Conservation (phyloP, 192 early-diverging fungal genomes). For the Phlyctochytrium planicorne region DNA sequence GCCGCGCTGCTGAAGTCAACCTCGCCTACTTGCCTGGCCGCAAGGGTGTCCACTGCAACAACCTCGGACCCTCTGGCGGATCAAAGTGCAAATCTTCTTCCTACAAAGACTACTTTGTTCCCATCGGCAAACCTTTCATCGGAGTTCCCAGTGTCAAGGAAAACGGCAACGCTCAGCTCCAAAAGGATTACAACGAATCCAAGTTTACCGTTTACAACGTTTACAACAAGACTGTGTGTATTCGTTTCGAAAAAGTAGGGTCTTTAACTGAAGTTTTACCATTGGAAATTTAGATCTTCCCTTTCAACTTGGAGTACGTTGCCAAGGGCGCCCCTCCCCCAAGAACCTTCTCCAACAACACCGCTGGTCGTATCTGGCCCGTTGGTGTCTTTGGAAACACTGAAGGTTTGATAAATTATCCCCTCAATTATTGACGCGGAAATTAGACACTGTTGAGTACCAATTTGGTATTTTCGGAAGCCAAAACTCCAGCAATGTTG, state of each 20-base stretch:
- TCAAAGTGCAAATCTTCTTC: neutral
- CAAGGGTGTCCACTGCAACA: constrained; percentile 7
- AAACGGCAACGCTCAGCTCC: no score
- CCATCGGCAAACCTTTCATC: neutral
- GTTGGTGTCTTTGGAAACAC: constrained; percentile 23
- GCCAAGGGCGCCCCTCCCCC: constrained; percentile 7
- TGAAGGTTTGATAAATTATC: neutral
- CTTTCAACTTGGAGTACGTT: constrained; percentile 19
- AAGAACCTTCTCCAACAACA: constrained; percentile 23
- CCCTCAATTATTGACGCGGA: neutral
- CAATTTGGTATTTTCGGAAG: constrained; percentile 27
- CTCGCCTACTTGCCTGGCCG: constrained; percentile 15
- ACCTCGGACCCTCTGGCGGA: constrained; percentile 11
- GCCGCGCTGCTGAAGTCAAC: constrained; percentile 21
- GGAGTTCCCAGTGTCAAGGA: neutral
- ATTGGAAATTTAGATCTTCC: no score
- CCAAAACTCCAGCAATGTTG: constrained; percentile 17
- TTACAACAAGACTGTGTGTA: constrained; percentile 20
- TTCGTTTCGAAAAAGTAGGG: neutral
- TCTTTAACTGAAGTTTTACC: neutral
- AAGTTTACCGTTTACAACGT: constrained; percentile 23
- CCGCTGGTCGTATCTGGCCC: constrained; percentile 24
- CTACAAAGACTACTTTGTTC: constrained; percentile 12
- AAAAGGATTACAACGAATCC: constrained; percentile 16
- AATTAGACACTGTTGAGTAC: constrained; percentile 23